Evolutionary conservation across 768 basidiomycete species (phyloP).

Genomic region (Cystobasidium tubakii): DNA sequence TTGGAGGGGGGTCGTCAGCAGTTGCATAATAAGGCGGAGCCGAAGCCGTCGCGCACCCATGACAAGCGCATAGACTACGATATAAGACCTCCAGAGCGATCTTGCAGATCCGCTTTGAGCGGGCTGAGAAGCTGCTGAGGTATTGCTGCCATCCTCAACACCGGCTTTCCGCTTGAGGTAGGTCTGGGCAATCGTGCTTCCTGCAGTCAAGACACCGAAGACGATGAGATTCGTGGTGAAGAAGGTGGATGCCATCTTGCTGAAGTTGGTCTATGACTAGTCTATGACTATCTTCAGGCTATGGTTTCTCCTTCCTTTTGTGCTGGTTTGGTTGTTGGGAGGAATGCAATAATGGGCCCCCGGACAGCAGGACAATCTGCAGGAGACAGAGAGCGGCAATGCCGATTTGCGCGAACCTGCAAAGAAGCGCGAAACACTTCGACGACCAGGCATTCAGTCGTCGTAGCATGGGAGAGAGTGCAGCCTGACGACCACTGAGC

Average conservation of each 20-base stretch:
- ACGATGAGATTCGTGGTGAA: constrained; percentile 15
- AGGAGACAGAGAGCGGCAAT: too few species aligned
- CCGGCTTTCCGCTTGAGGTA: constrained; percentile 20
- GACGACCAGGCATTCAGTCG: too few species aligned
- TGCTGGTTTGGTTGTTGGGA: too few species aligned
- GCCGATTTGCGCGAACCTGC: too few species aligned
- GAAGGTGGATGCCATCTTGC: constrained; percentile 25
- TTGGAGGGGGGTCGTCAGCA: constrained; percentile 42
- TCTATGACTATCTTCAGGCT: neutral
- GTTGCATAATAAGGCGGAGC: neutral
- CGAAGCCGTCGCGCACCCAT: constrained; percentile 52
- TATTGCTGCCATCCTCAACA: constrained; percentile 8
- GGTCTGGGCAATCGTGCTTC: constrained; percentile 20
- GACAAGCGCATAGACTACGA: constrained; percentile 61
- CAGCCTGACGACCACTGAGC: too few species aligned
- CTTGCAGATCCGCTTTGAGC: constrained; percentile 29
- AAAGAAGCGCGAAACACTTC: too few species aligned
- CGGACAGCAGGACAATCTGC: too few species aligned
- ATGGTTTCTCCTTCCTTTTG: neutral
- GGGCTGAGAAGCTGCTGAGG: neutral
- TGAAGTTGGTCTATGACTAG: neutral
- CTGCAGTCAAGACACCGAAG: constrained; percentile 24
- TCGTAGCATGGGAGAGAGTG: too few species aligned
- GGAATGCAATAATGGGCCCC: too few species aligned
- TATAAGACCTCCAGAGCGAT: constrained; percentile 26